Conservation (phyloP, 2,329 filamentous ascomycete species). For the Stromatinia cepivora region DNA sequence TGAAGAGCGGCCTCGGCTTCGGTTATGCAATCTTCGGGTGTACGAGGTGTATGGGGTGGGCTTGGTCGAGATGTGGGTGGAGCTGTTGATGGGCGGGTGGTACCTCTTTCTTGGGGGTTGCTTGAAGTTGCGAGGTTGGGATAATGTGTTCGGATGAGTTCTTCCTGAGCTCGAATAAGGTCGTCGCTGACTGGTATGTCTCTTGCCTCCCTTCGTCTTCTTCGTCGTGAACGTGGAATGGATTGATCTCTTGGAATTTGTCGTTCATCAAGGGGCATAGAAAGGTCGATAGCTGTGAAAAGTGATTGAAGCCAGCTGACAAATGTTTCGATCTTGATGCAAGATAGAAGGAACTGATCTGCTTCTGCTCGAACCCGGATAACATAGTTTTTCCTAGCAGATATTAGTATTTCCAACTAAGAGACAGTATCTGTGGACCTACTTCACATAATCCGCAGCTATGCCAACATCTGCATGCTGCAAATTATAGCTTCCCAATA, state of each 20-base stretch:
- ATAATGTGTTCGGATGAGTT: conserved; percentile 33
- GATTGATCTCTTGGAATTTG: conserved; percentile 62
- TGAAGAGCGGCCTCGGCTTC: neutral
- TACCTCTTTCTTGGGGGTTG: neutral
- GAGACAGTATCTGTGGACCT: conserved; percentile 39
- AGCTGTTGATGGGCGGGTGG: neutral
- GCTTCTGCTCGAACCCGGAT: conserved; percentile 72
- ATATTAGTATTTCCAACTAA: neutral
- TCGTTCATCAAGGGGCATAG: conserved; percentile 69
- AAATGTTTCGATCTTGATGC: conserved; percentile 63
- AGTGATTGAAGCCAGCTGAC: conserved; percentile 68
- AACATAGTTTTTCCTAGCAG: conserved; percentile 52
- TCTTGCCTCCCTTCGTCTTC: conserved; percentile 31
- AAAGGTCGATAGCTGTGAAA: conserved; percentile 72
- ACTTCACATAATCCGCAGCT: conserved; percentile 71
- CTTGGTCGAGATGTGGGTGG: neutral
- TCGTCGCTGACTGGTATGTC: conserved; percentile 16
- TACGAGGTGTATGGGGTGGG: neutral
- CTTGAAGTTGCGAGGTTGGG: conserved; percentile 25
- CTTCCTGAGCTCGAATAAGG: conserved; percentile 32
- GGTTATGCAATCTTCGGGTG: neutral
- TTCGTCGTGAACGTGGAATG: conserved; percentile 48
- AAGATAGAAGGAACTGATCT: conserved; percentile 71
- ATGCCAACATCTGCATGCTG: conserved; percentile 75
- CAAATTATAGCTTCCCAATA: conserved; percentile 69